phyloP scores from a whole-genome alignment of 2,329 filamentous ascomycete species.

The Microsporum canis region DNA sequence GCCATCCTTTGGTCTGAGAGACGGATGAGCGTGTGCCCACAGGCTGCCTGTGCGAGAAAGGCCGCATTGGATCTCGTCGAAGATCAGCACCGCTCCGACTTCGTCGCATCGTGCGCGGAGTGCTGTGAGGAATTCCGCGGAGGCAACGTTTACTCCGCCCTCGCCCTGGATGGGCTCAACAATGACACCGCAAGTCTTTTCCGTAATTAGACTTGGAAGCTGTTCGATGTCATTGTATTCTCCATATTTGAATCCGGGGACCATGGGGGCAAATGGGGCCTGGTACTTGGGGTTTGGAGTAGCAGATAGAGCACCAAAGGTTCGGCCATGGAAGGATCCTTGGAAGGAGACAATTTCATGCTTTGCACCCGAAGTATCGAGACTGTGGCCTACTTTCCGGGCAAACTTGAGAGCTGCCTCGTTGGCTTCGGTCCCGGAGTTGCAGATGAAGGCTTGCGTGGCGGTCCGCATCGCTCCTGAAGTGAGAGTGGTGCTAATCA shows the following conservation, averaged over 20 bases:
- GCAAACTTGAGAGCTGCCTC: constrained; percentile 97
- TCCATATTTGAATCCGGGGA: constrained; percentile 83
- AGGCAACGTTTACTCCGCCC: constrained; percentile 78
- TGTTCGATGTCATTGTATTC: constrained; percentile 69
- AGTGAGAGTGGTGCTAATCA: constrained; percentile 69
- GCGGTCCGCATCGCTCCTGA: constrained; percentile 74
- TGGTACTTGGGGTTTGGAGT: constrained; percentile 98
- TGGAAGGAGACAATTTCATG: constrained; percentile 81
- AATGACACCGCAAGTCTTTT: constrained; percentile 84
- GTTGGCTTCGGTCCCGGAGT: constrained; percentile 93
- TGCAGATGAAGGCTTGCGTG: constrained; percentile 78
- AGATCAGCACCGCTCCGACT: constrained; percentile 79
- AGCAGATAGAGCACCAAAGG: constrained; percentile 88
- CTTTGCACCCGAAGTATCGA: constrained; percentile 62
- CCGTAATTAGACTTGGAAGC: constrained; percentile 63
- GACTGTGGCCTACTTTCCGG: constrained; percentile 71
- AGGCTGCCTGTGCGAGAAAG: constrained; percentile 74
- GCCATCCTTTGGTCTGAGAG: constrained; percentile 34
- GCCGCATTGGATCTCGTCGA: constrained; percentile 96
- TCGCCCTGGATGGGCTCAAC: constrained; percentile 97
- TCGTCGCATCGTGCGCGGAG: constrained; percentile 75
- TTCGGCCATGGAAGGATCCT: constrained; percentile 89
- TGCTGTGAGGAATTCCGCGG: constrained; percentile 68
- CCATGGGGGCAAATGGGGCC: constrained; percentile 85
- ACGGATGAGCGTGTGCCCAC: constrained; percentile 74